Base-by-base conservation (phyloP, 352 stramenopile species). In the Phytophthora citrophthora region DNA sequence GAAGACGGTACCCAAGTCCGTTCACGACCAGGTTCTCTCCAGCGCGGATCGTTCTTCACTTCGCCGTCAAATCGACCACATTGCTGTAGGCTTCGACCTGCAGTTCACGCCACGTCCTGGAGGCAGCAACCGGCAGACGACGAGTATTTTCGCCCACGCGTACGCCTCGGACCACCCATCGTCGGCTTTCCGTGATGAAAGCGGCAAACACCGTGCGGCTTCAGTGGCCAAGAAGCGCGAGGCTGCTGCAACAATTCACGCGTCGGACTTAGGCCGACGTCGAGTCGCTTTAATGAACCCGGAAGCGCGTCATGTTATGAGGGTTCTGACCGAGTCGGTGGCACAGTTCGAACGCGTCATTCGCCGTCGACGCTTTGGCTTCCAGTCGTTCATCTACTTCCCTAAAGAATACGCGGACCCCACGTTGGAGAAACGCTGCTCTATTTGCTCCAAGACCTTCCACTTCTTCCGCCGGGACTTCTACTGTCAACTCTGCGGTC, bases 331-430 rank as follows among this genome's bases (percentile, higher is more conserved):
- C 29, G 75, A 83, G 48, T 88, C 76, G 48, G 61, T 90, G 13
- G 44, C 55, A 29, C 53, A 86, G 48, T 76, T 84, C 13, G 77
- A 87, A 49, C 67, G 69, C 8, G 67, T 89, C 23, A 84, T 86
- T 59, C 80, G 80, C 4, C 77, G 79, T 34, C 72, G 77, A 3
- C 70, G 80, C 15, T 83, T 89, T 38, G 80, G 80, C 18, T 86
- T 87, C 59, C 80, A 89, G 76, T 74, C 70, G 31, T 89, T 89
- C 55, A 62, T 87, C 15, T 86, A 81, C 61, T 83, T 86, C 27
- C 75, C 78, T 1, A 76, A 66, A 29, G 58, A 71, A 18, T 73
- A 73, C 45, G 54, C 48, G 9, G 59, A 79, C 24, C 54, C 66
- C 13, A 34, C 45, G 27, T 29, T 59, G 2, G 53, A 76, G 29